Percentiles rank a stretch among this genome's conserved stretches.
Evolutionary conservation across 176 grass and related monocot species (phyloP).

Genomic region (Oryza meridionalis): DNA sequence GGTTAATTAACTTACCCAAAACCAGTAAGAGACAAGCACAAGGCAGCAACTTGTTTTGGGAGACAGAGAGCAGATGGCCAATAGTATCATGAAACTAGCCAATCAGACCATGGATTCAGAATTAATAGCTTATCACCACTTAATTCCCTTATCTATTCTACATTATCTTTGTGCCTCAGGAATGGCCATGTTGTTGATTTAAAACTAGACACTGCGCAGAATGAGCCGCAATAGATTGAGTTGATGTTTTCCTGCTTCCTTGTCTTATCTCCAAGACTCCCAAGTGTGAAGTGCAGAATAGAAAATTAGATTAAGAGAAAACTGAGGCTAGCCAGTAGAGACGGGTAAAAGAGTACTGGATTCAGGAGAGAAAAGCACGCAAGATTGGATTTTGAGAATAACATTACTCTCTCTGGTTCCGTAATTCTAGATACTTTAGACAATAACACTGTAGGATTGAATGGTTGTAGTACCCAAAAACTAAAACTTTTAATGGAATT

Average conservation of each 20-base stretch:
- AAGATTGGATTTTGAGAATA: background rate
- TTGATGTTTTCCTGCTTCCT: background rate
- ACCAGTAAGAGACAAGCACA: conserved; percentile 27
- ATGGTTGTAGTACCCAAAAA: no score
- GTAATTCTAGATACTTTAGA: no score
- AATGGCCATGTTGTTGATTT: conserved; percentile 3
- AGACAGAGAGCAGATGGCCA: conserved; percentile 4
- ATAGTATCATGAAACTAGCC: background rate
- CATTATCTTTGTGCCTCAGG: conserved; percentile 8
- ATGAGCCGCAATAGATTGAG: background rate
- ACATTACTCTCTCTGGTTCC: no score
- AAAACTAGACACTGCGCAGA: background rate
- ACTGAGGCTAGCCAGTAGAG: no score
- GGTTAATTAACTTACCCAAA: conserved; percentile 2
- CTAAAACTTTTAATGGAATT: no score
- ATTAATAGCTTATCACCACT: conserved; percentile 25
- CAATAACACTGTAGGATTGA: no score
- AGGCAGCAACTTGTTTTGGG: conserved; percentile 5
- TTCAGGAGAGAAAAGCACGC: no score
- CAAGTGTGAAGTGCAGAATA: no score
- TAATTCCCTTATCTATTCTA: conserved; percentile 29
- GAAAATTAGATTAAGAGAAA: no score
- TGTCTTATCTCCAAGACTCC: no score
- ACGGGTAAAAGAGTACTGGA: no score
- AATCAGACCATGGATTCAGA: conserved; percentile 15